These are phyloP conservation scores for Durusdinium trenchii DNA, from an alignment of 73 alveolate genomes.

Conservation along the genomic window DNA sequence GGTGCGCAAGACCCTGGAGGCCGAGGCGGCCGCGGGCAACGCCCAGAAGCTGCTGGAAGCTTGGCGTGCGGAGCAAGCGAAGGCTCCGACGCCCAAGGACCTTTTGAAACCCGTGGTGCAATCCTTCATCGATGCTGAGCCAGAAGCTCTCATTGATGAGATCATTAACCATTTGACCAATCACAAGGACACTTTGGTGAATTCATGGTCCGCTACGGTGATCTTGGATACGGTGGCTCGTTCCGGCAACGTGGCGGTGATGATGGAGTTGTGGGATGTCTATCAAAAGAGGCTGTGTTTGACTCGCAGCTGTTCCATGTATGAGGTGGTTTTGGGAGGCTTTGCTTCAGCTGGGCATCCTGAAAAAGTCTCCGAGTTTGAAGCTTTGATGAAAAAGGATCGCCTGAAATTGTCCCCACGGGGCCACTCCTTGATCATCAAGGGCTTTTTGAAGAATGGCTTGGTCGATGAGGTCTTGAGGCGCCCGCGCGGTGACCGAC, in stretches of 20 bases:
- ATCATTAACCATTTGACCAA: slow-evolving; percentile 32
- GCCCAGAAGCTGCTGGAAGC: slow-evolving; percentile 63
- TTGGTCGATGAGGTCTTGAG: slow-evolving; percentile 79
- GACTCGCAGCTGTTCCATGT: slow-evolving; percentile 77
- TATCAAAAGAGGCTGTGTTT: slow-evolving; percentile 36
- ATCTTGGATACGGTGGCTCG: slow-evolving; percentile 91
- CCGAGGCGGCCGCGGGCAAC: slow-evolving; percentile 78
- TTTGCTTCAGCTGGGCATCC: slow-evolving; percentile 90
- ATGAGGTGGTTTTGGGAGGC: slow-evolving; percentile 64
- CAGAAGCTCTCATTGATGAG: slow-evolving; percentile 61
- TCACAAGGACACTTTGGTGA: slow-evolving; percentile 70
- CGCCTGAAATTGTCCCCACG: slow-evolving; percentile 64
- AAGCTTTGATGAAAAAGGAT: slow-evolving; percentile 64
- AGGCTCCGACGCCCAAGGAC: slow-evolving; percentile 78
- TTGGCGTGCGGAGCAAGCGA: slow-evolving; percentile 50
- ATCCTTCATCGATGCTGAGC: slow-evolving; percentile 84
- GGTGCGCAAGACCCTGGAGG: slow-evolving; percentile 73
- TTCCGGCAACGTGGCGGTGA: slow-evolving; percentile 78
- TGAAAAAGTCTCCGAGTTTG: slow-evolving; percentile 57
- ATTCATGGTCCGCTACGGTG: slow-evolving; percentile 75
- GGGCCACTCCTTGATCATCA: slow-evolving; percentile 76
- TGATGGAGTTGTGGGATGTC: slow-evolving; percentile 88
- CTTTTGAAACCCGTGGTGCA: slow-evolving; percentile 79
- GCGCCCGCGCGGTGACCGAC: too few relatives aligned
- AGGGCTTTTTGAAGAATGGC: slow-evolving; percentile 82